A percentile compares a stretch with the other conserved stretches of the same genome.
phyloP scores from a whole-genome alignment of 2,329 filamentous ascomycete genomes.

The Coniochaeta sp. region DNA sequence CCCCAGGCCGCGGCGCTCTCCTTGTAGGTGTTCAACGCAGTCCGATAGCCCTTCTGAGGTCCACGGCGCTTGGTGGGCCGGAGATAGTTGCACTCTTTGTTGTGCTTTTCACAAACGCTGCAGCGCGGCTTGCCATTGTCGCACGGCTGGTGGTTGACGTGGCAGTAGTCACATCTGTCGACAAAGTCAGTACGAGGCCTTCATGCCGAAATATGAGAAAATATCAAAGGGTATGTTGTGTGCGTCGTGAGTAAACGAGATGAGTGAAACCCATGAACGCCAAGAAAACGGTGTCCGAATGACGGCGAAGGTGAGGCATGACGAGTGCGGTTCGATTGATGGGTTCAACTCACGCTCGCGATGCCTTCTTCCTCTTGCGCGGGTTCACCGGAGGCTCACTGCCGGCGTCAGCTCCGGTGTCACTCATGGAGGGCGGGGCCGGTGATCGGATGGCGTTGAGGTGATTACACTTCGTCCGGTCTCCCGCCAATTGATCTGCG shows the following conservation, averaged over 20 bases:
- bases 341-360: slow-evolving; percentile 21
- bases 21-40: slow-evolving; percentile 28
- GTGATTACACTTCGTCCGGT: background rate
- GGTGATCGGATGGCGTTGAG: slow-evolving; percentile 7
- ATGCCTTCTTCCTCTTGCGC: slow-evolving; percentile 27
- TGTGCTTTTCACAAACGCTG: slow-evolving; percentile 33
- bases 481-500: background rate
- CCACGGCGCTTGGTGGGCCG: slow-evolving; percentile 30
- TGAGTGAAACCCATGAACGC: background rate
- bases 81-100: slow-evolving; percentile 28
- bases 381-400: slow-evolving; percentile 20
- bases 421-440: slow-evolving; percentile 9
- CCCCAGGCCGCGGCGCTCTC: slow-evolving; percentile 31
- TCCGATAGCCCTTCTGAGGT: slow-evolving; percentile 29
- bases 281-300: background rate
- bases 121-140: slow-evolving; percentile 39
- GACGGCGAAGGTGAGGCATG: background rate
- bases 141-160: slow-evolving; percentile 39
- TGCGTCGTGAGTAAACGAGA: background rate
- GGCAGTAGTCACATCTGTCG: slow-evolving; percentile 37
- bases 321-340: background rate
- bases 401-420: slow-evolving; percentile 12
- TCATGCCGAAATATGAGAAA: no score
- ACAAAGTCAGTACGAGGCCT: background rate
- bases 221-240: slow-evolving; percentile 13